Conservation (phyloP, 495 filamentous ascomycete species). For the Penicillium coprophilum region DNA sequence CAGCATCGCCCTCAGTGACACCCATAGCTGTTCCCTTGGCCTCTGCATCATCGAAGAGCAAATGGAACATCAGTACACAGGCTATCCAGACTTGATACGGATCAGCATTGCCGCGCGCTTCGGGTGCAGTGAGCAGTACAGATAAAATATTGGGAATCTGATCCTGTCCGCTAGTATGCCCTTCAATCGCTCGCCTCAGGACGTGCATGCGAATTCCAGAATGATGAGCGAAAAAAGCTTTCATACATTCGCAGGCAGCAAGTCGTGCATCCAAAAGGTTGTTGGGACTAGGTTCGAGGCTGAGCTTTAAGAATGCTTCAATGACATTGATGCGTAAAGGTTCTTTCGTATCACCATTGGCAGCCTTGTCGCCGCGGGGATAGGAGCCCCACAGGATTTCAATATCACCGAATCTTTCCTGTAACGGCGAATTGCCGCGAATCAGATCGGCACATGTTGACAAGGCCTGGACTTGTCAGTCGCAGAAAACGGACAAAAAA, state of each 20-base stretch:
- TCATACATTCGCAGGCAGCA: conserved; percentile 83
- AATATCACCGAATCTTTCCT: conserved; percentile 86
- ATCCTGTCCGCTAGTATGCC: conserved; percentile 74
- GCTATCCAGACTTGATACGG: conserved; percentile 94
- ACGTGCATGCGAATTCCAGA: conserved; percentile 79
- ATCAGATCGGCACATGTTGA: conserved; percentile 86
- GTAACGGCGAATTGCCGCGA: conserved; percentile 72
- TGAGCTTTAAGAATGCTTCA: conserved; percentile 86
- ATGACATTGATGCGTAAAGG: conserved; percentile 75
- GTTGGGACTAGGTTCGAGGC: conserved; percentile 63
- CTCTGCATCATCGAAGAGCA: conserved; percentile 79
- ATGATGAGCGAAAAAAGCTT: conserved; percentile 86
- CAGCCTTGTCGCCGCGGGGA: conserved; percentile 25
- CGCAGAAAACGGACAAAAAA: not conserved
- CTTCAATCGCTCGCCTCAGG: conserved; percentile 82
- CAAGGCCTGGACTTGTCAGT: conserved; percentile 59
- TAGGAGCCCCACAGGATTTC: conserved; percentile 44
- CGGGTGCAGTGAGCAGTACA: conserved; percentile 66
- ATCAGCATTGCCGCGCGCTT: conserved; percentile 60
- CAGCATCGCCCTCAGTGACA: conserved; percentile 85
- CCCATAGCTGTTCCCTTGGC: conserved; percentile 77
- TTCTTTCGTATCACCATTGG: conserved; percentile 47
- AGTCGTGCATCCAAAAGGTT: conserved; percentile 75
- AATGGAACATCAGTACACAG: conserved; percentile 81
- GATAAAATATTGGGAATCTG: conserved; percentile 89